phyloP scores from a whole-genome alignment of 225 moss, liverwort and hornwort species.

The Lunularia cruciata region DNA sequence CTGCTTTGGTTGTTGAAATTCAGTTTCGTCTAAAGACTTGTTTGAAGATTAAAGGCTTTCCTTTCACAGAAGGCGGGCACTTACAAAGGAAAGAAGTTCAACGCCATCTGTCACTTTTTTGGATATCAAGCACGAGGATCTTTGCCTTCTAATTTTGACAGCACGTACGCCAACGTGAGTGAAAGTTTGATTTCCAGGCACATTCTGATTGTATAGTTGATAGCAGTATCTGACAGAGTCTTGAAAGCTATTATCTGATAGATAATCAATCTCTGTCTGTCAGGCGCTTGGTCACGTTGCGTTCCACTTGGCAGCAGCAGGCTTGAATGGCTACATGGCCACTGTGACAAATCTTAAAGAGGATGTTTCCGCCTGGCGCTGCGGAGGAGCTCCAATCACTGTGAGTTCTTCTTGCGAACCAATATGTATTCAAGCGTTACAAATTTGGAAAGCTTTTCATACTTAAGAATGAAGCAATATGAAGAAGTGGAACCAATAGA shows the following conservation, averaged over 20 bases:
- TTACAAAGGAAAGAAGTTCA: constrained; percentile 95
- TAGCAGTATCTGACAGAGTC: too few species aligned
- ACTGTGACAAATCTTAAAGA: constrained; percentile 93
- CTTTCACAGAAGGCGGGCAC: constrained; percentile 69
- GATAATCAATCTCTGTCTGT: constrained; percentile 9
- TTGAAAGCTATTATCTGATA: too few species aligned
- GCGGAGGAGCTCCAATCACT: constrained; percentile 94
- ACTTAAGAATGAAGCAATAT: too few species aligned
- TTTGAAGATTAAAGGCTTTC: background rate
- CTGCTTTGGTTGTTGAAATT: background rate
- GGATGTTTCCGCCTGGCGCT: constrained; percentile 77
- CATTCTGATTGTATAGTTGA: background rate
- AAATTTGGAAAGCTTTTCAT: too few species aligned
- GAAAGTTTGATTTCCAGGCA: background rate
- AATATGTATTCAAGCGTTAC: background rate
- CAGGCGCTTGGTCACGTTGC: constrained; percentile 93
- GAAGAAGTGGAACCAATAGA: too few species aligned
- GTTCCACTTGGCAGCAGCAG: constrained; percentile 82
- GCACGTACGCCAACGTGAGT: constrained; percentile 91
- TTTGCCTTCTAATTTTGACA: constrained; percentile 95
- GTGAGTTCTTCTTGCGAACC: constrained; percentile 36
- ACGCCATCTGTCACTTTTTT: constrained; percentile 98
- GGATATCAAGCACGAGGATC: constrained; percentile 99
- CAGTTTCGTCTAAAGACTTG: background rate
- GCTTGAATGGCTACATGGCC: constrained; percentile 89